These are phyloP conservation scores for Boletus bicolor DNA, from an alignment of 768 basidiomycete species.

Conservation along the genomic window DNA sequence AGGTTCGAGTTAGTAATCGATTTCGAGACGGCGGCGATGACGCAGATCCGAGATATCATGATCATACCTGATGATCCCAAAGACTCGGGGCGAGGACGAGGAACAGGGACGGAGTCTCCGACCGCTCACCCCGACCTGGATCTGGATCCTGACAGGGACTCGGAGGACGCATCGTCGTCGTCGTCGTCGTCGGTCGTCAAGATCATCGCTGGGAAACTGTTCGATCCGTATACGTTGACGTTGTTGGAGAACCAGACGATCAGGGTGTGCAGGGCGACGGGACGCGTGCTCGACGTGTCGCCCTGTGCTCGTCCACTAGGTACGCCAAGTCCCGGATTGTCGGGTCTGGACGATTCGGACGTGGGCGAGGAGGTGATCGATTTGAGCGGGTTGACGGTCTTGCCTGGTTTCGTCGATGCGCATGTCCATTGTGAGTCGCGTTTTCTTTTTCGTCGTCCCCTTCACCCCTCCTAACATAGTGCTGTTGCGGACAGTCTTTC, in stretches of 20 bases:
- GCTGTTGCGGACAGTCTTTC: conserved; percentile 38
- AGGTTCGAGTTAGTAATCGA: too few species aligned
- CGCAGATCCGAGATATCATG: too few species aligned
- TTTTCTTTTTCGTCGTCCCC: too few species aligned
- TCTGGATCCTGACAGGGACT: not conserved
- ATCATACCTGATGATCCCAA: not conserved
- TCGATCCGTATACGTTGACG: conserved; percentile 43
- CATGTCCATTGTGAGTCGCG: conserved; percentile 48
- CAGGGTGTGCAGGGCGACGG: conserved; percentile 43
- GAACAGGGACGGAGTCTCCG: too few species aligned
- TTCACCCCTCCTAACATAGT: too few species aligned
- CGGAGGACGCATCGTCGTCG: too few species aligned
- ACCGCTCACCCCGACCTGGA: too few species aligned
- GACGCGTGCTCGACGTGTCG: conserved; percentile 47
- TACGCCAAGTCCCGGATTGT: too few species aligned
- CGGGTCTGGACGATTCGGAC: not conserved
- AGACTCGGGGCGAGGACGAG: too few species aligned
- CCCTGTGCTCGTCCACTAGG: not conserved
- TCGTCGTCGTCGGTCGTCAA: not conserved
- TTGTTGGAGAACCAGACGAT: conserved; percentile 47
- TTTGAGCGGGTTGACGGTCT: conserved; percentile 43
- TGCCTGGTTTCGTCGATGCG: conserved; percentile 56
- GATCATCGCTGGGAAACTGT: conserved; percentile 47
- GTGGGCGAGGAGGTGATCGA: conserved; percentile 37
- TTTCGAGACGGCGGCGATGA: too few species aligned